Evolutionary conservation across 176 grass and related monocot species (phyloP), one percentile per base, ranked within the genome.

Genomic region (Cocos nucifera): DNA sequence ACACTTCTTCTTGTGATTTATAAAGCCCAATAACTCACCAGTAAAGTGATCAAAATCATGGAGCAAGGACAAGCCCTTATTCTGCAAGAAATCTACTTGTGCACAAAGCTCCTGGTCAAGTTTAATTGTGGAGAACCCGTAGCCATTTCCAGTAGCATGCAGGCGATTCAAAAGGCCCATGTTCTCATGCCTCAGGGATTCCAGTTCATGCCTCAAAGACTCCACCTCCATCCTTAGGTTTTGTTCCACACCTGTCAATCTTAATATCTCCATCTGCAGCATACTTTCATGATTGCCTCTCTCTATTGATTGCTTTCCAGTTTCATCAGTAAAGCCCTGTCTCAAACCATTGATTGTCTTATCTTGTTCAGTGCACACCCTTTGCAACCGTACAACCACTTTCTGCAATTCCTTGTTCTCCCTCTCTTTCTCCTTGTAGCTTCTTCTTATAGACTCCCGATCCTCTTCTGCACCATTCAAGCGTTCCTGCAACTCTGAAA

Each of bases 211-310:
- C 67, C 57, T 63, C 48, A 57, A 69, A 32, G 83, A 84, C 56
- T 77, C 78, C 63, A 80, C 64, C 80, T 96, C 87, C 60, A 63
- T 67, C 75, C 92, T 84, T 62, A 96, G 69, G 73, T 77, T 85
- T 65, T 82, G 83, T 67, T 96, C 92, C 17, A 96, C 83, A 19
- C 87, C 83, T 54, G 78, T 85, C 63, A 96, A 19, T 58, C 92
- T 87, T 54, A 74, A 32, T 53, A 82, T 81, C 72, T 96, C 91
- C 58, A 74, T 82, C 56, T 80, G 75, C 16, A 90, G 49, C 75
- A 65, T 87, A 29, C 22, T 82, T 10, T 30, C 77, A 29, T 32
- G 70, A 49, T 85, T 72, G 27, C 51, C 61, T 49, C 59, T 71
- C 63, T 69, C 80, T 70, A 53, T 49, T 66, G 10, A 48, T 72